Evolutionary conservation across 257 asterid species (phyloP).

Genomic region (Solanum chilense): DNA sequence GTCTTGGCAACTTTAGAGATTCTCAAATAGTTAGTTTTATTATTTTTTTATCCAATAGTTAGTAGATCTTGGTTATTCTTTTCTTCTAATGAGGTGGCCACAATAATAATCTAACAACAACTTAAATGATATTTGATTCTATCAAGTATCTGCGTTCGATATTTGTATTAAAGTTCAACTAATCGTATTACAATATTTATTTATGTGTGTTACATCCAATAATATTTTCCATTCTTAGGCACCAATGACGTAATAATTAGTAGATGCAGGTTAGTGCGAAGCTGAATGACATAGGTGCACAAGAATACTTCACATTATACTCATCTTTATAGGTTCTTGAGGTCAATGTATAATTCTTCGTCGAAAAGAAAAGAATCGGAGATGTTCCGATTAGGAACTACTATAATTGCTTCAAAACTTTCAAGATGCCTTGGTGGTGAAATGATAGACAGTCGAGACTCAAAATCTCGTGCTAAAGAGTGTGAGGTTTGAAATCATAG

Average conservation of each 20-base stretch:
- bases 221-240: too few relatives aligned
- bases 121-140: not conserved
- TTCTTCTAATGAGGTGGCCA: not conserved
- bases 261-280: not conserved
- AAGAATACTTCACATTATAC: not conserved
- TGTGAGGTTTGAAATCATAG: too few relatives aligned
- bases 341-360: not conserved
- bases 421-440: too few relatives aligned
- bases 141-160: fast-evolving
- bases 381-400: not conserved
- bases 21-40: not conserved
- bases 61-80: not conserved
- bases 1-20: not conserved
- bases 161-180: not conserved
- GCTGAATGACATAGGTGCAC: not conserved
- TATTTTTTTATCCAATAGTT: not conserved
- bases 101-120: not conserved
- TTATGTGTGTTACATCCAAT: not conserved
- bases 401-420: not conserved
- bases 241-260: too few relatives aligned
- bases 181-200: too few relatives aligned
- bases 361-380: not conserved
- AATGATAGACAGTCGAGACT: too few relatives aligned
- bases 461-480: too few relatives aligned
- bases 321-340: not conserved